Evolutionary conservation across 2,329 filamentous ascomycete species (phyloP).

Genomic region (Eutypa lata): DNA sequence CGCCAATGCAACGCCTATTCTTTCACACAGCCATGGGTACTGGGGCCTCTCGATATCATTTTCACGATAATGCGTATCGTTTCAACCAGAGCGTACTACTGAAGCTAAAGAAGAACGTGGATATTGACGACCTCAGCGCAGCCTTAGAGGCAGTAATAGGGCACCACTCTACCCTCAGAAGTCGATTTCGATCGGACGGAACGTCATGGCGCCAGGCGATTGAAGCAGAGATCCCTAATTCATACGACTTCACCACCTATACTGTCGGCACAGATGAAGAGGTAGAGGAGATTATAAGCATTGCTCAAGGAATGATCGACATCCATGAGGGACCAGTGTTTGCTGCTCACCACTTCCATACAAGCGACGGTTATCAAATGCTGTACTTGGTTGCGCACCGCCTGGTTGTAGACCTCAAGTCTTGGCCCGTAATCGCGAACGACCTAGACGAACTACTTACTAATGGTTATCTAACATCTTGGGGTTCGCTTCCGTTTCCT

Average conservation of each 20-base stretch:
- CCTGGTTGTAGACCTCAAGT: constrained; percentile 47
- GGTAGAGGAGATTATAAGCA: constrained; percentile 36
- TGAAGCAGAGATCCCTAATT: constrained; percentile 34
- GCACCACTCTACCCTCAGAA: constrained; percentile 51
- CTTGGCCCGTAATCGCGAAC: constrained; percentile 48
- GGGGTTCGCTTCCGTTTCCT: constrained; percentile 44
- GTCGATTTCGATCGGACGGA: constrained; percentile 37
- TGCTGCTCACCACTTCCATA: constrained; percentile 45
- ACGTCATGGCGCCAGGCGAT: constrained; percentile 47
- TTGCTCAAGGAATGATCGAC: constrained; percentile 42
- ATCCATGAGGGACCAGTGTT: constrained; percentile 51
- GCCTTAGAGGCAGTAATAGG: constrained; percentile 47
- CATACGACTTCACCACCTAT: constrained; percentile 44
- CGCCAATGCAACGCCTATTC: constrained; percentile 53
- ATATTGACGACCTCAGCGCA: constrained; percentile 42
- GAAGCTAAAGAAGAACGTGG: constrained; percentile 38
- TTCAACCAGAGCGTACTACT: constrained; percentile 52
- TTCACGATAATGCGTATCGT: constrained; percentile 36
- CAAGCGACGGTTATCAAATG: constrained; percentile 41
- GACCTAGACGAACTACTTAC: constrained; percentile 49
- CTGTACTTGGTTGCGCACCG: constrained; percentile 51
- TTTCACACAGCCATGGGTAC: constrained; percentile 45
- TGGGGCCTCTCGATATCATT: constrained; percentile 25
- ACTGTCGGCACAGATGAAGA: constrained; percentile 38
- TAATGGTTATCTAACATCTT: constrained; percentile 41